phyloP scores from a whole-genome alignment of 352 stramenopile species.

The Blastocystis sp. region DNA sequence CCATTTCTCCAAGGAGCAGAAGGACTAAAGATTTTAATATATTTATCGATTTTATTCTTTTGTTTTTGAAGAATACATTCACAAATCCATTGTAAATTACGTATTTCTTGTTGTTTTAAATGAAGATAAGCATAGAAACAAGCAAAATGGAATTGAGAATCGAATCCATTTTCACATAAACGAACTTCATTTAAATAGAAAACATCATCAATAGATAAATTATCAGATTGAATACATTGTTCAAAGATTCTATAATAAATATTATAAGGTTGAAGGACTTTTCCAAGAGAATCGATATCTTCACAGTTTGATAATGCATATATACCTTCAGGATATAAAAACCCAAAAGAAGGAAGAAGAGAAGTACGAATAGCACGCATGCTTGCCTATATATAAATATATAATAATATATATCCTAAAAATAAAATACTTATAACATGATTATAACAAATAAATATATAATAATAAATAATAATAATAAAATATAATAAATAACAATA shows the following conservation, averaged over 20 bases:
- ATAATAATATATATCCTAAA: no score
- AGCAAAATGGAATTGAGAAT: slow-evolving; percentile 92
- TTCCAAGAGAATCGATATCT: slow-evolving; percentile 61
- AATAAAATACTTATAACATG: no score
- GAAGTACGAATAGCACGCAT: slow-evolving; percentile 81
- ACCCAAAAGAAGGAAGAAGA: slow-evolving; percentile 83
- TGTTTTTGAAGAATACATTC: slow-evolving; percentile 71
- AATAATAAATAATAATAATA: no score
- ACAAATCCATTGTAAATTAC: slow-evolving; percentile 68
- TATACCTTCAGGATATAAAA: slow-evolving; percentile 85
- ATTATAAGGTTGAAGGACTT: slow-evolving; percentile 72
- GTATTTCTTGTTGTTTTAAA: slow-evolving; percentile 93
- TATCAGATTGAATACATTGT: slow-evolving; percentile 69
- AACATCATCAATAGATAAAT: slow-evolving; percentile 76
- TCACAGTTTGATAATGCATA: slow-evolving; percentile 69
- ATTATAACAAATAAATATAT: no score
- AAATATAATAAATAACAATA: no score
- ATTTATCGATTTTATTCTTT: slow-evolving; percentile 67
- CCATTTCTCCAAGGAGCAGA: slow-evolving; percentile 55
- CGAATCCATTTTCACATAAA: slow-evolving; percentile 86
- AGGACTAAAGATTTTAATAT: slow-evolving; percentile 69
- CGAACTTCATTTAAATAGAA: slow-evolving; percentile 96
- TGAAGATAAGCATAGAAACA: slow-evolving; percentile 97
- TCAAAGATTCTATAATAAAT: slow-evolving; percentile 89
- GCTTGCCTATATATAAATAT: not conserved